Evolutionary conservation across 2,329 filamentous ascomycete genomes (phyloP), one percentile per base, ranked within the genome.

Genomic region (Stagonosporopsis rhizophila): DNA sequence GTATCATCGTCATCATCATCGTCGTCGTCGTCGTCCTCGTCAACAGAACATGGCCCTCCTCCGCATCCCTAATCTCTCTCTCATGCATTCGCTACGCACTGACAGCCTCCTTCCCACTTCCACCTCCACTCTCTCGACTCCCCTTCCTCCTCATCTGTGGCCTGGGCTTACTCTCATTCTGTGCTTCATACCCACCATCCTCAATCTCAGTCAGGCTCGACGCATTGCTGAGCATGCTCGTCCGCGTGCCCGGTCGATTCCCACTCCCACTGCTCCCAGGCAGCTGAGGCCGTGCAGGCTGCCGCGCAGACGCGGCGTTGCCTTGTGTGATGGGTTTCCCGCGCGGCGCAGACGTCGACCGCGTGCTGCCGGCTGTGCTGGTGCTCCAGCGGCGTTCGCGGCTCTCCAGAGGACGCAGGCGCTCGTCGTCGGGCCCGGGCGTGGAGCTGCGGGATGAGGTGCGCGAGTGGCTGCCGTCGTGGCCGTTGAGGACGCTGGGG

Each of bases 371-470:
- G 9, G 67, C 68, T 1, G 72, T 74, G 52, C 70, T 75, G 32
- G 56, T 70, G 47, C 72, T 75, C 72, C 71, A 75, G 19, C 73
- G 59, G 6, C 74, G 62, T 25, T 74, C 70, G 23, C 52, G 58
- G 19, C 20, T 44, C 53, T 71, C 65, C 6, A 54, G 41, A 9
- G 64, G 56, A 1, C 66, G 73, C 28, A 71, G 61, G 3, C 53
- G 53, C 15, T 56, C 53, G 17, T 56, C 53, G 6, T 68, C 72
- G 1, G 75, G 72, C 0, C 72, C 74, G 6, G 70, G 70, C 40
- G 71, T 74, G 17, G 66, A 64, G 50, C 55, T 74, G 37, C 64
- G 61, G 6, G 71, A 75, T 1, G 68, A 72, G 48, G 68, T 73
- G 30, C 73, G 62, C 3, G 73, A 76, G 50, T 74, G 67, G 52